These are phyloP conservation scores for Cylindrotheca fusiformis DNA, from an alignment of 108 stramenopile species.

Conservation along the genomic window DNA sequence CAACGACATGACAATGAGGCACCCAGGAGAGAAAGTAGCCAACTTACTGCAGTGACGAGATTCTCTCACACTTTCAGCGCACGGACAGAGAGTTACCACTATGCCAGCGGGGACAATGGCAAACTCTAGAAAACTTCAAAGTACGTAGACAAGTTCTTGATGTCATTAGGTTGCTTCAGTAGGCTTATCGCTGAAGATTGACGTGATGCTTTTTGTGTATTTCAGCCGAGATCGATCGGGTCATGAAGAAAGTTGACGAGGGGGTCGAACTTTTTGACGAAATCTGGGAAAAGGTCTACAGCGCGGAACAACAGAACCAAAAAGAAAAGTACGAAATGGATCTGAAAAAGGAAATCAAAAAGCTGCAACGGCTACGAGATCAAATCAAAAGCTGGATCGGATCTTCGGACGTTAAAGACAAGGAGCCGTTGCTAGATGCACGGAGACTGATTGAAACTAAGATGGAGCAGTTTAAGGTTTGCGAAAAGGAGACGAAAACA, in stretches of 20 bases:
- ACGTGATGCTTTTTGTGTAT: too few relatives aligned
- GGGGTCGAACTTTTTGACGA: slow-evolving; percentile 97
- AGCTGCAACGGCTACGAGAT: slow-evolving; percentile 96
- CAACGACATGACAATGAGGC: too few relatives aligned
- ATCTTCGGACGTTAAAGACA: slow-evolving; percentile 97
- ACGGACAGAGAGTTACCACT: too few relatives aligned
- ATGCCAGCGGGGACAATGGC: slow-evolving; percentile 42
- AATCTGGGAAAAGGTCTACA: slow-evolving; percentile 98
- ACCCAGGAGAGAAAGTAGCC: too few relatives aligned
- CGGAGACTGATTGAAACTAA: slow-evolving; percentile 92
- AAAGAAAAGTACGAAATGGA: slow-evolving; percentile 98
- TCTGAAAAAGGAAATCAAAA: slow-evolving; percentile 99
- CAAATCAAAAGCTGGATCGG: slow-evolving; percentile 99
- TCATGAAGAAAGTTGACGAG: slow-evolving; percentile 96
- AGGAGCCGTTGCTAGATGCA: slow-evolving; percentile 81
- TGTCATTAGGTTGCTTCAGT: too few relatives aligned
- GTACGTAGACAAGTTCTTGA: slow-evolving; percentile 45
- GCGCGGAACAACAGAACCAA: slow-evolving; percentile 93
- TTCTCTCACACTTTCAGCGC: too few relatives aligned
- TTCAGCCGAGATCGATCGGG: slow-evolving; percentile 90
- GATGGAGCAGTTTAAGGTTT: slow-evolving; percentile 99
- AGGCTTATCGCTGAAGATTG: too few relatives aligned
- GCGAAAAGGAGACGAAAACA: slow-evolving; percentile 99
- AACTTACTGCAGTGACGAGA: too few relatives aligned
- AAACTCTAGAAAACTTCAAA: slow-evolving; percentile 67